A percentile compares a stretch with the other conserved stretches of the same genome.
Evolutionary conservation across 1,284 basidiomycete genomes (phyloP).

Genomic region (Termitomyces sp.): DNA sequence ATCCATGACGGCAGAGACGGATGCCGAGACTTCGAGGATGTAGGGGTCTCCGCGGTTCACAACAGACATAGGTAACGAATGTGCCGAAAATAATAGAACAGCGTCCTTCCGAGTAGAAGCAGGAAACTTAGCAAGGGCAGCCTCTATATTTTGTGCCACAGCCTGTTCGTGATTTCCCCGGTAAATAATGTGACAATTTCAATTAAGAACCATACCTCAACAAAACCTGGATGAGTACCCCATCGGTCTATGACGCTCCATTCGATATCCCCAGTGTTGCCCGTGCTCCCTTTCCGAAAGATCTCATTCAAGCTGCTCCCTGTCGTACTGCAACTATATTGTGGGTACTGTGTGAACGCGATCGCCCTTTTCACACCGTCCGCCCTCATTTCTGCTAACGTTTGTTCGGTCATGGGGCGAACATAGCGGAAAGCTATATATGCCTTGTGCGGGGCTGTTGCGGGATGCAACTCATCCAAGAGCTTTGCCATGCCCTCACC

Average conservation of each 20-base stretch:
- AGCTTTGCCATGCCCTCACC: constrained; percentile 87
- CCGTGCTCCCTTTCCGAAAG: constrained; percentile 58
- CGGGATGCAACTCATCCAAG: constrained; percentile 90
- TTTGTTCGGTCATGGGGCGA: constrained; percentile 81
- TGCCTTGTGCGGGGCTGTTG: constrained; percentile 91
- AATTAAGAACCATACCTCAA: constrained; percentile 62
- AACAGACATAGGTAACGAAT: constrained; percentile 95
- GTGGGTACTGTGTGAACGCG: constrained; percentile 98
- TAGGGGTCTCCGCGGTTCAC: constrained; percentile 99
- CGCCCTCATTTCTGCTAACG: constrained; percentile 78
- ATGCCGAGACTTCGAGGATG: constrained; percentile 91
- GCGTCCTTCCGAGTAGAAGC: constrained; percentile 65
- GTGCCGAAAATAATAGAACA: constrained; percentile 94
- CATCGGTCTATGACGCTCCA: constrained; percentile 99
- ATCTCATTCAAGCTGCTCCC: constrained; percentile 96
- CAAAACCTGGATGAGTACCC: constrained; percentile 91
- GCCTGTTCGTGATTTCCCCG: constrained; percentile 47
- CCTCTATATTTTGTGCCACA: constrained; percentile 84
- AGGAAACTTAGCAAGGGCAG: constrained; percentile 79
- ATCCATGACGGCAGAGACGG: constrained; percentile 88
- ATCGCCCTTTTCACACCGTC: constrained; percentile 93
- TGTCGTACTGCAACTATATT: constrained; percentile 98
- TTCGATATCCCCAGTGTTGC: constrained; percentile 60
- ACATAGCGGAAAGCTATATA: constrained; percentile 97
- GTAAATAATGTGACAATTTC: background rate